A percentile compares a stretch with the other conserved stretches of the same genome.
phyloP scores from a whole-genome alignment of 257 asterid genomes.

The Thymus mandschuricus region DNA sequence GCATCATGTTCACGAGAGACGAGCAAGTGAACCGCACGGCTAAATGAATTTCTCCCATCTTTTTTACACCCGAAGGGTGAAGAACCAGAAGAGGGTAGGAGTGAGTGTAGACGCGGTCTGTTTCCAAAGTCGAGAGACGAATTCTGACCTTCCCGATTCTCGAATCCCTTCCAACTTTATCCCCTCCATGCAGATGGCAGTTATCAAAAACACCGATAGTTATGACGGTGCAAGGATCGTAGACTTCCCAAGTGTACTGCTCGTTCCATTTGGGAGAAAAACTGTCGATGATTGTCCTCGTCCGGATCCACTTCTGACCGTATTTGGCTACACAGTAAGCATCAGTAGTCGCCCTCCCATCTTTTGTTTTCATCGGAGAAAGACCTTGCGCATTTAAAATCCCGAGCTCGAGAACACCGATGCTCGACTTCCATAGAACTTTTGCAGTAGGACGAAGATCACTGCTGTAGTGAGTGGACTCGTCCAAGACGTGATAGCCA shows the following conservation, averaged over 20 bases:
- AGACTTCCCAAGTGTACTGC: slow-evolving; percentile 85
- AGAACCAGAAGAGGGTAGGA: slow-evolving; percentile 69
- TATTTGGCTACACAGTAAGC: slow-evolving; percentile 82
- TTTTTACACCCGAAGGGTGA: slow-evolving; percentile 70
- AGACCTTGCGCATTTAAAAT: slow-evolving; percentile 59
- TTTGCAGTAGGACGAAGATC: slow-evolving; percentile 78
- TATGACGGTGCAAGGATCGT: slow-evolving; percentile 72
- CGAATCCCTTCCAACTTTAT: slow-evolving; percentile 61
- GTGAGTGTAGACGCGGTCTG: slow-evolving; percentile 69
- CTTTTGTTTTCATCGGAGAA: slow-evolving; percentile 68
- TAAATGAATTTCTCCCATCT: slow-evolving; percentile 81
- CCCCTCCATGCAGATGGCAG: slow-evolving; percentile 64
- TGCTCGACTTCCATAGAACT: slow-evolving; percentile 68
- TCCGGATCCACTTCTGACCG: slow-evolving; percentile 71
- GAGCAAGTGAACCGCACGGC: slow-evolving; percentile 75
- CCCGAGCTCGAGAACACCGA: slow-evolving; percentile 79
- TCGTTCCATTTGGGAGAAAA: slow-evolving; percentile 78
- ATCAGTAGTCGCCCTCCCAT: slow-evolving; percentile 61
- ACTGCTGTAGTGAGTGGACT: slow-evolving; percentile 73
- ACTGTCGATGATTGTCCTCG: slow-evolving; percentile 70
- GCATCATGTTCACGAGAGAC: slow-evolving; percentile 66
- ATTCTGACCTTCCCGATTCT: slow-evolving; percentile 77
- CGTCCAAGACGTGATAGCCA: slow-evolving; percentile 80
- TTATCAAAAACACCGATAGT: slow-evolving; percentile 77
- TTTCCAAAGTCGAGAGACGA: slow-evolving; percentile 74